Evolutionary conservation across 192 early-diverging fungal genomes (phyloP).

Genomic region (Podila verticillata): DNA sequence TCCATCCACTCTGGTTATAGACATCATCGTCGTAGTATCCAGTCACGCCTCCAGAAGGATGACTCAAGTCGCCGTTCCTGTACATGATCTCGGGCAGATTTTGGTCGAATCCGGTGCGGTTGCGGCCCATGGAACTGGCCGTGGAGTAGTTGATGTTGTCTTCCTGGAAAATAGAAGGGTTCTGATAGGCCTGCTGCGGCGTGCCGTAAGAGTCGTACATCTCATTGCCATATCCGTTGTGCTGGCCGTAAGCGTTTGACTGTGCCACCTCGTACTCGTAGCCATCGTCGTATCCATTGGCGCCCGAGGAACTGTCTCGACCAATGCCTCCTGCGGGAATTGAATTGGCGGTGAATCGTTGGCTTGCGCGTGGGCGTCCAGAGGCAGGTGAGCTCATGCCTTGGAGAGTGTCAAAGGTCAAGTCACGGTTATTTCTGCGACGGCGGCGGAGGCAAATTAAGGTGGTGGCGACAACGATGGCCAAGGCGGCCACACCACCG

Average conservation of each 20-base stretch:
- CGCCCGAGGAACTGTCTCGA: slow-evolving; percentile 1
- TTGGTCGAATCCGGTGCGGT: slow-evolving; percentile 24
- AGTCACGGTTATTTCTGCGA: slow-evolving; percentile 20
- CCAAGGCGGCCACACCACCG: slow-evolving; percentile 19
- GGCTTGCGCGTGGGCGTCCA: slow-evolving; percentile 4
- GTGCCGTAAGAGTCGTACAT: slow-evolving; percentile 33
- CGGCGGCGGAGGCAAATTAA: slow-evolving; percentile 42
- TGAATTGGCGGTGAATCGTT: slow-evolving; percentile 9
- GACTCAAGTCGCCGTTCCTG: slow-evolving; percentile 37
- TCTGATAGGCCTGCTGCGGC: slow-evolving; percentile 20
- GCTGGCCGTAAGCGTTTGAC: background rate
- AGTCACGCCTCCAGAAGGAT: slow-evolving; percentile 24
- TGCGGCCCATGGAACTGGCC: background rate
- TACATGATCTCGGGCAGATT: slow-evolving; percentile 45
- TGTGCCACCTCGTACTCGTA: slow-evolving; percentile 26
- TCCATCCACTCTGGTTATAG: slow-evolving; percentile 30
- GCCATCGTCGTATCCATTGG: slow-evolving; percentile 24
- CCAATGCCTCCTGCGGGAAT: background rate
- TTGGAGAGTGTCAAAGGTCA: slow-evolving; percentile 42
- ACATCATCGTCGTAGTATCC: slow-evolving; percentile 34
- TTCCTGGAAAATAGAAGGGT: slow-evolving; percentile 50
- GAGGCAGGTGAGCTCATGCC: slow-evolving; percentile 21
- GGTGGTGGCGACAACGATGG: slow-evolving; percentile 33
- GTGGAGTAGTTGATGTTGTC: slow-evolving; percentile 23
- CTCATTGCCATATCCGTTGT: slow-evolving; percentile 21